These are phyloP conservation scores for Vaccinium myrtillus DNA, from an alignment of 148 eudicot species.

Conservation along the genomic window DNA sequence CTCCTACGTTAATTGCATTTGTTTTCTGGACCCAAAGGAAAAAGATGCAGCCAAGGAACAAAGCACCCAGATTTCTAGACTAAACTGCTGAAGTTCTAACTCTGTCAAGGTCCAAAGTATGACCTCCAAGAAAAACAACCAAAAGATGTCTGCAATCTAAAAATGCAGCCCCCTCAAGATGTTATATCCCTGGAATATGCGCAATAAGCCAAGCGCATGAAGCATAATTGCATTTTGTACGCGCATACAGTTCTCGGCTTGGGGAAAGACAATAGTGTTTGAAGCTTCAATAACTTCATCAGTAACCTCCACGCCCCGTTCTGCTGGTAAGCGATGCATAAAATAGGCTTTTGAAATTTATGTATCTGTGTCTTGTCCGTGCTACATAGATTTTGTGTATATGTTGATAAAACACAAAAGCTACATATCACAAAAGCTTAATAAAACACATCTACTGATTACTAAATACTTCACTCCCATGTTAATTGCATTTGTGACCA, in stretches of 20 bases:
- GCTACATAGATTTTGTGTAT: too few relatives aligned
- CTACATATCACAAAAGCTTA: too few relatives aligned
- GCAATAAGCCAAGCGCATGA: constrained; percentile 60
- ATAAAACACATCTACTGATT: too few relatives aligned
- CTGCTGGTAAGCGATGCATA: constrained; percentile 99
- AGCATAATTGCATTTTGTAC: constrained; percentile 98
- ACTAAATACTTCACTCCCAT: too few relatives aligned
- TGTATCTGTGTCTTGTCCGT: too few relatives aligned
- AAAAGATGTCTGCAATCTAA: not conserved
- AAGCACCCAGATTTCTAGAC: not conserved
- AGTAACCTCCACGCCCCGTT: constrained; percentile 91
- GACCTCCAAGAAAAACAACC: not conserved
- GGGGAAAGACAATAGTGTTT: constrained; percentile 90
- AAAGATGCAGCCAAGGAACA: not conserved
- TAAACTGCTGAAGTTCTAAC: constrained; percentile 1
- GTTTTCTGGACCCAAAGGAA: too few relatives aligned
- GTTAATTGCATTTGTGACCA: too few relatives aligned
- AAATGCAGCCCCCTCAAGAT: not conserved
- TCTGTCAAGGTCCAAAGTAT: not conserved
- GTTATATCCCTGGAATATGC: not conserved
- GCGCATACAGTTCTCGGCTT: constrained; percentile 96
- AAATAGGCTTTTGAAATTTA: constrained; percentile 58
- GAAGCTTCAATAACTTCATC: constrained; percentile 90
- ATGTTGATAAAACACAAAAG: too few relatives aligned
- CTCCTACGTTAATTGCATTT: too few relatives aligned